Evolutionary conservation across 2,329 filamentous ascomycete species (phyloP).

Genomic region (Phyllosticta citriasiana): DNA sequence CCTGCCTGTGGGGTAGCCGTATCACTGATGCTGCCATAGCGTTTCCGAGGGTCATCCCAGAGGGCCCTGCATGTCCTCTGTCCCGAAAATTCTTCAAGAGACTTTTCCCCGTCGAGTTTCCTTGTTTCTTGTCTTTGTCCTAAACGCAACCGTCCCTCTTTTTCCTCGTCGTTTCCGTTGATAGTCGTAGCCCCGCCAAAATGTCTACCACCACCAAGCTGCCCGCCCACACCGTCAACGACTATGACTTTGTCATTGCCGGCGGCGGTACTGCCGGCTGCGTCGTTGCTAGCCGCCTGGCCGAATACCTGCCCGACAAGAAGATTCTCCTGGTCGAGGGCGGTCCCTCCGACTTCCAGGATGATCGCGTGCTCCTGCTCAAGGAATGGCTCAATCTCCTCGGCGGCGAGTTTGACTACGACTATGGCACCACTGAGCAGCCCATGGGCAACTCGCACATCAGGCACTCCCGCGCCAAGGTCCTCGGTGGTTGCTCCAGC

Average conservation of each 20-base stretch:
- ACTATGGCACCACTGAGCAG: conserved; percentile 83
- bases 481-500: conserved; percentile 83
- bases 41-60: neutral
- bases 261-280: conserved; percentile 81
- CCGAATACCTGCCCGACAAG: conserved; percentile 75
- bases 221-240: conserved; percentile 51
- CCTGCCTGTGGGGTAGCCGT: neutral
- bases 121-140: conserved; percentile 7
- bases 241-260: conserved; percentile 77
- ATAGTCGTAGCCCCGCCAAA: conserved; percentile 4
- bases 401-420: conserved; percentile 79
- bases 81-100: conserved; percentile 4
- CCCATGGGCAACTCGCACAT: conserved; percentile 87
- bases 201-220: conserved; percentile 59
- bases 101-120: neutral
- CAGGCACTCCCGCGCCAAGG: conserved; percentile 84
- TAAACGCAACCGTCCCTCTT: neutral
- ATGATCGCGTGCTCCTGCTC: conserved; percentile 75
- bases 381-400: conserved; percentile 80
- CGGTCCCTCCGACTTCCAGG: conserved; percentile 79
- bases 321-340: conserved; percentile 77
- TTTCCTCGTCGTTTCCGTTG: conserved; percentile 8
- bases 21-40: neutral
- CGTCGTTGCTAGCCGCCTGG: conserved; percentile 69
- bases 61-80: neutral